These are phyloP conservation scores for Penicillium tannophilum DNA, from an alignment of 495 filamentous ascomycete genomes.

Conservation along the genomic window DNA sequence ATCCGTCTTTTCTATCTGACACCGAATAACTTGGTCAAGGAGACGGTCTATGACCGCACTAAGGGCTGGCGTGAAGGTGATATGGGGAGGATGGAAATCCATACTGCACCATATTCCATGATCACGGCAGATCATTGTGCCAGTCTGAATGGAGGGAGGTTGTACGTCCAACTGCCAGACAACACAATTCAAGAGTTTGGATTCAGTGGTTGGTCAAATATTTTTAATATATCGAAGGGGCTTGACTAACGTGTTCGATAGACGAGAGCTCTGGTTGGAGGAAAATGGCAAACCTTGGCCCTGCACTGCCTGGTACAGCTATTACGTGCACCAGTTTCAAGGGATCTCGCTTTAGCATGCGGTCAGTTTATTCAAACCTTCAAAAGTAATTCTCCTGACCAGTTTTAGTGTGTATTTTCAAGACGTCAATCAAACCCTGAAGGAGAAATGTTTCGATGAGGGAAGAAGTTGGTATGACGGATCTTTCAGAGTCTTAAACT, in stretches of 20 bases:
- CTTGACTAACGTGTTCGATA: not conserved
- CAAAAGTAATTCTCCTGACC: not conserved
- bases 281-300: constrained; percentile 19
- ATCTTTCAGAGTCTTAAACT: constrained; percentile 1
- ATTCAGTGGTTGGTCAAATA: no score
- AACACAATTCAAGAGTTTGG: constrained; percentile 23
- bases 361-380: not conserved
- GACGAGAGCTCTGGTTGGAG: constrained; percentile 14
- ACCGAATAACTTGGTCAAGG: constrained; percentile 14
- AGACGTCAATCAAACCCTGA: not conserved
- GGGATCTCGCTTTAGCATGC: not conserved
- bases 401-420: constrained; percentile 18
- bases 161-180: constrained; percentile 21
- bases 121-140: constrained; percentile 2
- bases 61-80: constrained; percentile 18
- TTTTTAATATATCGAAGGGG: no score
- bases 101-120: constrained; percentile 19
- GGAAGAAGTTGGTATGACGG: constrained; percentile 24
- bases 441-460: constrained; percentile 17
- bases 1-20: constrained; percentile 17
- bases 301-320: constrained; percentile 15
- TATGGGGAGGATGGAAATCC: constrained; percentile 8
- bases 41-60: constrained; percentile 9
- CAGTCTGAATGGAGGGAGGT: constrained; percentile 8
- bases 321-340: constrained; percentile 18